Percentiles rank a stretch among this genome's conserved stretches.
These are phyloP conservation scores for Ziziphus jujuba DNA, from an alignment of 306 rosid genomes.

Conservation along the genomic window DNA sequence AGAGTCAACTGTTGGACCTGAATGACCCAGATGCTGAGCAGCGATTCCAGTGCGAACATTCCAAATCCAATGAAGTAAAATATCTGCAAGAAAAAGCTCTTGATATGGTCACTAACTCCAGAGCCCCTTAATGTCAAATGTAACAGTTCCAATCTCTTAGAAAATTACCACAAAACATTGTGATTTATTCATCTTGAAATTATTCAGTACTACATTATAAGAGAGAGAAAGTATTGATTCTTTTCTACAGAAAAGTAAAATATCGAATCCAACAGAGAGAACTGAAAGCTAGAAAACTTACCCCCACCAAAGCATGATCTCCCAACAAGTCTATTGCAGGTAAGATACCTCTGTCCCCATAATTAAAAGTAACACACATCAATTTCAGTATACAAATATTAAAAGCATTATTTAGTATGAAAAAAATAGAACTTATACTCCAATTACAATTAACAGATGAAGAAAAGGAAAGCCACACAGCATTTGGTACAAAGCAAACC, in stretches of 20 bases:
- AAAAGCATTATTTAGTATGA: not conserved
- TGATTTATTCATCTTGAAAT: too few relatives aligned
- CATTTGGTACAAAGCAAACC: too few relatives aligned
- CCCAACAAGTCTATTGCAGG: slow-evolving; percentile 68
- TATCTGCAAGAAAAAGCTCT: slow-evolving; percentile 46
- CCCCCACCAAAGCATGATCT: slow-evolving; percentile 54
- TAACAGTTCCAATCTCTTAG: not conserved
- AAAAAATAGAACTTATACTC: not conserved
- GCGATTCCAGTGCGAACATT: slow-evolving; percentile 61
- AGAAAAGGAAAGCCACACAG: not conserved
- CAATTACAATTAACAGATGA: not conserved
- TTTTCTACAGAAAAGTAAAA: not conserved
- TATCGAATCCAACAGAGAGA: slow-evolving; percentile 20
- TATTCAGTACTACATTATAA: not conserved
- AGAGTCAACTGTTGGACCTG: slow-evolving; percentile 54
- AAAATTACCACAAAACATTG: not conserved
- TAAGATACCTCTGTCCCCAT: slow-evolving; percentile 75
- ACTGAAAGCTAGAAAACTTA: slow-evolving; percentile 33
- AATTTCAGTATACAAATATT: slow-evolving; percentile 23
- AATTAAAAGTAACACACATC: slow-evolving; percentile 33
- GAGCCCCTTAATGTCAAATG: slow-evolving; percentile 12
- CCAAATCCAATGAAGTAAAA: slow-evolving; percentile 85
- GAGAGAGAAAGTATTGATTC: not conserved
- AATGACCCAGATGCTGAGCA: slow-evolving; percentile 93
- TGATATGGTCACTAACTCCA: slow-evolving; percentile 7